Evolutionary conservation across 164 flowering plant species (phyloP).

Genomic region (Piper longum): DNA sequence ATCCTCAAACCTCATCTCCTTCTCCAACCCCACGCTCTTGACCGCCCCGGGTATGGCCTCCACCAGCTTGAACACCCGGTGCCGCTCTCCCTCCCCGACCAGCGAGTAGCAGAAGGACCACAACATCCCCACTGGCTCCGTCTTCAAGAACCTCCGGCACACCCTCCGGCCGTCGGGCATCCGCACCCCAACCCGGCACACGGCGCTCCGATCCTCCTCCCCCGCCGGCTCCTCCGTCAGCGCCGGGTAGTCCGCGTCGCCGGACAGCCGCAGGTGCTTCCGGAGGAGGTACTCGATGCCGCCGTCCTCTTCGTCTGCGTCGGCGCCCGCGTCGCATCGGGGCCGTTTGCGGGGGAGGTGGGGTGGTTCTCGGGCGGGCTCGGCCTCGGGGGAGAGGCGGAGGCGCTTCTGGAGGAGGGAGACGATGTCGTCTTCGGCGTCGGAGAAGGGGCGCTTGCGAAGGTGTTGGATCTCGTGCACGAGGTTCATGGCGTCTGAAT

Average conservation of each 20-base stretch:
- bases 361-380: not conserved
- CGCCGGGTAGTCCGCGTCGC: not conserved
- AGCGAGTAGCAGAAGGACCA: not conserved
- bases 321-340: not conserved
- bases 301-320: not conserved
- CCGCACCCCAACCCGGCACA: not conserved
- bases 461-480: no score
- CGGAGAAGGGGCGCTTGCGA: no score
- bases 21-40: not conserved
- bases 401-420: no score
- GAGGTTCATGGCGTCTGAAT: no score
- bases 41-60: not conserved
- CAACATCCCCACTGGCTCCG: not conserved
- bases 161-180: not conserved
- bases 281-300: not conserved
- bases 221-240: not conserved
- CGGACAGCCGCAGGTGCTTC: not conserved
- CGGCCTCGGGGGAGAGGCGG: no score
- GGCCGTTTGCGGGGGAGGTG: not conserved
- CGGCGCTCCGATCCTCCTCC: not conserved
- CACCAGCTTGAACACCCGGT: not conserved
- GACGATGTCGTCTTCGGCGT: no score
- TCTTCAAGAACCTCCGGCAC: not conserved
- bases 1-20: not conserved
- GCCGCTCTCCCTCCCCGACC: not conserved